Evolutionary conservation across 441 rosid species (phyloP), one percentile per base, ranked within the genome.

Genomic region (Populus trichocarpa): DNA sequence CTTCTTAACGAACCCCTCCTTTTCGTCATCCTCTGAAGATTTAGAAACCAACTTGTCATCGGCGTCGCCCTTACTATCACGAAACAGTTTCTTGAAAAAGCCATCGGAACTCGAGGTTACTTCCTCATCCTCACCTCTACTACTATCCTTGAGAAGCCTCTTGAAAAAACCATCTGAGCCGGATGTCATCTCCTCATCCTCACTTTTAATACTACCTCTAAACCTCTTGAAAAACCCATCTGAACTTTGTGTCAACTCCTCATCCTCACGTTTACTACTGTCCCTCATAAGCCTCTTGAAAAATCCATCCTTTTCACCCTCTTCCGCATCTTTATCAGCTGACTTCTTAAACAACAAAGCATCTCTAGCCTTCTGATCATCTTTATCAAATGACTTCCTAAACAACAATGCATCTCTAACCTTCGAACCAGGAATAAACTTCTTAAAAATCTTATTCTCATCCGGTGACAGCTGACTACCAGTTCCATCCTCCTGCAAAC

Each of bases 341-440:
- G 97, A 94, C 90, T 94, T 96, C 88, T 97, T 94, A 82, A 94
- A 96, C 86, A 93, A 82, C 73, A 96, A 83, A 28, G 97, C 98
- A 87, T 96, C 98, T 81, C 98, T 89, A 71, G 90, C 92, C 86
- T 93, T 96, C 40, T 94, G 93, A 78, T 91, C 98, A 78, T 94
- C 98, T 87, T 93, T 94, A 33, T 93, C 99, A 71, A 83, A 86
- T 9, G 97, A 94, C 90, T 94, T 96, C 88, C 99, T 94, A 83
- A 94, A 94, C 86, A 93, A 82, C 73, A 96, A 85, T 28, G 97
- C 98, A 87, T 96, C 98, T 81, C 99, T 89, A 70, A 96, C 92
- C 87, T 93, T 96, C 40, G 96, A 92, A 78, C 97, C 90, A 0
- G 98, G 97, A 82, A 96, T 94, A 73, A 96, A 87, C 87, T 93